A percentile compares a stretch with the other conserved stretches of the same genome.
phyloP scores from a whole-genome alignment of 148 eudicot species.

The Talinum fruticosum region DNA sequence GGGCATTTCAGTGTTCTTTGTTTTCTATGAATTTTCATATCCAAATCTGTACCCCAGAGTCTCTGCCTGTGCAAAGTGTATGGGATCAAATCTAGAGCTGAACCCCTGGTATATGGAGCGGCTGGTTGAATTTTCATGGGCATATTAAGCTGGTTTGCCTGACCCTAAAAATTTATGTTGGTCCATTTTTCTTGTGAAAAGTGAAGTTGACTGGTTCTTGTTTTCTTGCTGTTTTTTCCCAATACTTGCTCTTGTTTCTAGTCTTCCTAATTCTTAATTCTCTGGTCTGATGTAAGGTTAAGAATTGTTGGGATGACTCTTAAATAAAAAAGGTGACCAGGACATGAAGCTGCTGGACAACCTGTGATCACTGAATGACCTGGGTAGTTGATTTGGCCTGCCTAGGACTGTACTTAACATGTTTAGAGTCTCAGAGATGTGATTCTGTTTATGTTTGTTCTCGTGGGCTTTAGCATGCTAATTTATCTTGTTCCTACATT shows the following conservation, averaged over 20 bases:
- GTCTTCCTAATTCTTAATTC: background rate
- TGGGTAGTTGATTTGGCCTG: conserved; percentile 8
- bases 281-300: background rate
- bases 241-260: background rate
- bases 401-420: background rate
- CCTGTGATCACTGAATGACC: background rate
- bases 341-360: background rate
- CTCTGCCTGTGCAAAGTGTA: too few relatives aligned
- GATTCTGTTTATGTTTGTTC: background rate
- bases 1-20: too few relatives aligned
- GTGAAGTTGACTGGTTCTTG: background rate
- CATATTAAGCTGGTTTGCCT: background rate
- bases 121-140: too few relatives aligned
- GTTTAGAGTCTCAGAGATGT: background rate
- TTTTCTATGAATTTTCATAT: too few relatives aligned
- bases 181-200: background rate
- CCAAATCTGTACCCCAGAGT: too few relatives aligned
- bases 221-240: background rate
- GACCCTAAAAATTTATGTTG: too few relatives aligned
- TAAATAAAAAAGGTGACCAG: background rate
- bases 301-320: background rate
- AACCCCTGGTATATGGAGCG: too few relatives aligned
- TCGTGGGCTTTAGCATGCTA: background rate
- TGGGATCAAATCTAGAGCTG: too few relatives aligned
- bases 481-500: background rate